These are phyloP conservation scores for Podospora anserina DNA, from an alignment of 495 filamentous ascomycete species.

Conservation along the genomic window DNA sequence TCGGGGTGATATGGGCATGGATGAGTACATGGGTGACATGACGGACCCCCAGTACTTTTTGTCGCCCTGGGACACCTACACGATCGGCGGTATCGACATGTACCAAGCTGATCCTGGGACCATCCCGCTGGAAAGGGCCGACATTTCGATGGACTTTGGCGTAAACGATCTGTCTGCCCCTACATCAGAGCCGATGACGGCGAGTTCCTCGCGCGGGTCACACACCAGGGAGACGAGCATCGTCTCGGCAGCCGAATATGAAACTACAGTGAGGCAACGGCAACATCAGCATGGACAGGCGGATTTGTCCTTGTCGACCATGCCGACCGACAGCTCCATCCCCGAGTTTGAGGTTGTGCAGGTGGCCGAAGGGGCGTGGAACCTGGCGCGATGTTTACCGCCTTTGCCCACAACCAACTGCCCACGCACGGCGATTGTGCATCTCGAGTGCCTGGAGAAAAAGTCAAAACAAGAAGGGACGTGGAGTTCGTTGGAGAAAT, in stretches of 20 bases:
- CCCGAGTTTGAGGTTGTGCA: conserved; percentile 52
- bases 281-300: background rate
- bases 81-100: conserved; percentile 34
- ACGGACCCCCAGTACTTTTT: background rate
- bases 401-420: conserved; percentile 49
- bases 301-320: conserved; percentile 27
- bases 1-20: conserved; percentile 30
- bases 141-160: conserved; percentile 33
- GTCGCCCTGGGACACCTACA: conserved; percentile 13
- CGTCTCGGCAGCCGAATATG: conserved; percentile 40
- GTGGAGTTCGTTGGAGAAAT: conserved; percentile 43
- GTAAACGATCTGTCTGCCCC: conserved; percentile 37
- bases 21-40: conserved; percentile 33
- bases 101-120: conserved; percentile 31
- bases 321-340: conserved; percentile 29
- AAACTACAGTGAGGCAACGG: conserved; percentile 29
- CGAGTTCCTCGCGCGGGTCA: conserved; percentile 40
- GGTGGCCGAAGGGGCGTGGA: conserved; percentile 55
- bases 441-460: conserved; percentile 56
- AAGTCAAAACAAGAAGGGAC: conserved; percentile 53
- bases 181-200: conserved; percentile 36
- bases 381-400: conserved; percentile 55
- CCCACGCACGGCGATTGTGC: conserved; percentile 54
- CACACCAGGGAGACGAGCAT: conserved; percentile 47
- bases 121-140: conserved; percentile 26